Conservation (phyloP, 208 protist genomes). For the Trypanosoma brucei region DNA sequence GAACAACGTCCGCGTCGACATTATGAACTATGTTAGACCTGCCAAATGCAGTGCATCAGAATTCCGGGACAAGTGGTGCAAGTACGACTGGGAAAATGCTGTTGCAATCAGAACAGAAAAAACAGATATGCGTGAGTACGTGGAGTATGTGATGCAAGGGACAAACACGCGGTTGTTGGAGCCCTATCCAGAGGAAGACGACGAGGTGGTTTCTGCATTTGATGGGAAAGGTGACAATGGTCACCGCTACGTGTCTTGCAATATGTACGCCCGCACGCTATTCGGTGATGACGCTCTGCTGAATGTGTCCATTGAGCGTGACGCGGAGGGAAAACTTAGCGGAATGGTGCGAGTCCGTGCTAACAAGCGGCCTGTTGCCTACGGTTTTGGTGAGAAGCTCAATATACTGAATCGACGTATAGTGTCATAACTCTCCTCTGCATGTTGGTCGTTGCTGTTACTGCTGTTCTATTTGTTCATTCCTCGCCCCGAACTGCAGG, state of each 20-base stretch:
- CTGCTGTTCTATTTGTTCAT: neutral
- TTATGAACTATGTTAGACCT: conserved; percentile 98
- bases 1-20: conserved; percentile 97
- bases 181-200: conserved; percentile 17
- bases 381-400: conserved; percentile 97
- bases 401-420: conserved; percentile 50
- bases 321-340: conserved; percentile 74
- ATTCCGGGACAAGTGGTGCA: conserved; percentile 97
- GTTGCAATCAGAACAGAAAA: conserved; percentile 89
- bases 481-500: too few relatives aligned
- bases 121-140: conserved; percentile 79
- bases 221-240: conserved; percentile 49
- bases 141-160: conserved; percentile 85
- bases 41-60: conserved; percentile 77
- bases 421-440: neutral
- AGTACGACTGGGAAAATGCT: conserved; percentile 99
- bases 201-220: conserved; percentile 43
- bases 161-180: conserved; percentile 92
- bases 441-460: neutral
- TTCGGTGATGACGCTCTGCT: conserved; percentile 98
- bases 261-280: conserved; percentile 94
- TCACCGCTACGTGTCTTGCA: conserved; percentile 95
- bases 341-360: conserved; percentile 96
- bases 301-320: conserved; percentile 91
- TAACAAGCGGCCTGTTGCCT: conserved; percentile 97